Conservation (phyloP, 371 early-diverging fungal species). For the Rhizopus delemar region DNA sequence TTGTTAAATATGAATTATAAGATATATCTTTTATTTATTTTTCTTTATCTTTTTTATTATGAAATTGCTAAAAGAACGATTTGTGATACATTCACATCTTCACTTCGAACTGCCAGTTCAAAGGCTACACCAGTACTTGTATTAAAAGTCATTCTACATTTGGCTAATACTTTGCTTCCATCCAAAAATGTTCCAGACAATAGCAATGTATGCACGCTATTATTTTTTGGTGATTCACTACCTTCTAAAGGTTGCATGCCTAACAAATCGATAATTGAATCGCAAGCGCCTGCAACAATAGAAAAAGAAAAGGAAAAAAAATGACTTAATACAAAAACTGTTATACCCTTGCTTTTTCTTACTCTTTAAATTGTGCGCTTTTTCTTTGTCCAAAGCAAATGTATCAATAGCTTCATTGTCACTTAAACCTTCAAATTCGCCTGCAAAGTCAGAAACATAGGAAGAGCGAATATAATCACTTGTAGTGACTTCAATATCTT, state of each 20-base stretch:
- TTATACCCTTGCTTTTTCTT: conserved; percentile 12
- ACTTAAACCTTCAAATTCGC: conserved; percentile 79
- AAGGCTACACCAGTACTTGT: conserved; percentile 84
- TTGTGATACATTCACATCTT: conserved; percentile 67
- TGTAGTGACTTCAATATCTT: conserved; percentile 80
- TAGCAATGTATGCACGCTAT: conserved; percentile 82
- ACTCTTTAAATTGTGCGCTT: conserved; percentile 70
- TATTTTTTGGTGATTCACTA: conserved; percentile 68
- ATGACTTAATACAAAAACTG: not conserved
- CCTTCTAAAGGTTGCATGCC: conserved; percentile 86
- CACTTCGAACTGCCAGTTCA: conserved; percentile 85
- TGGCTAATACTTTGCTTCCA: conserved; percentile 70
- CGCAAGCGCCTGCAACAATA: conserved; percentile 57
- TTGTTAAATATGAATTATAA: no score
- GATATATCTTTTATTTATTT: conserved; percentile 2
- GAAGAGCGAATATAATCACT: conserved; percentile 92
- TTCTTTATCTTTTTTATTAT: conserved; percentile 22
- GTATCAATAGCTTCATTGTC: conserved; percentile 81
- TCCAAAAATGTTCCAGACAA: conserved; percentile 88
- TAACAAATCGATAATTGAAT: conserved; percentile 70
- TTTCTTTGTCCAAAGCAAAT: conserved; percentile 73
- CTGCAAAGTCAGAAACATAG: conserved; percentile 51
- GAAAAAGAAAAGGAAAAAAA: not conserved
- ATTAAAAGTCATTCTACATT: conserved; percentile 88
- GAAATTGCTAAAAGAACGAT: conserved; percentile 78